A percentile compares a stretch with the other conserved stretches of the same genome.
These are phyloP conservation scores for Middelhovenomyces tepae DNA, from an alignment of 805 yeast genomes.

Conservation along the genomic window DNA sequence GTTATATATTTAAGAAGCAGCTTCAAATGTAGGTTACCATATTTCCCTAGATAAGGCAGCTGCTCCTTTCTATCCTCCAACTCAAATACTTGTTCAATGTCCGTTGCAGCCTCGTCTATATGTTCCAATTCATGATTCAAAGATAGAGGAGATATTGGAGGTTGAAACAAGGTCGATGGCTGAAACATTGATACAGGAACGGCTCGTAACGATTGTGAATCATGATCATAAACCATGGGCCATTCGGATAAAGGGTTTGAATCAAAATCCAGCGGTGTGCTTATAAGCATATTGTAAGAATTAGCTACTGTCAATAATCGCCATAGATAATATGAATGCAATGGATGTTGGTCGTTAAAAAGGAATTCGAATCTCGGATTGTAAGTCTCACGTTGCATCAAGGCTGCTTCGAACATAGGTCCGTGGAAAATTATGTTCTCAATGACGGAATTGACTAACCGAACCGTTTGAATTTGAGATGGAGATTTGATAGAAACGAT, in stretches of 20 bases:
- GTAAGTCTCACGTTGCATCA: conserved; percentile 18
- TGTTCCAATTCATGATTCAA: conserved; percentile 4
- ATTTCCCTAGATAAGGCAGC: conserved; percentile 15
- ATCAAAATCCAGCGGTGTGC: too few relatives aligned
- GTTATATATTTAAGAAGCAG: conserved; percentile 20
- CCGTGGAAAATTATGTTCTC: conserved; percentile 20
- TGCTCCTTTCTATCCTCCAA: too few relatives aligned
- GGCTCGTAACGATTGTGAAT: too few relatives aligned
- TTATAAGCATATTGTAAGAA: too few relatives aligned
- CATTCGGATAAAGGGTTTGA: too few relatives aligned
- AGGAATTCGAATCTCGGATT: conserved; percentile 22
- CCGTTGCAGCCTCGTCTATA: conserved; percentile 6
- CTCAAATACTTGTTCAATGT: too few relatives aligned
- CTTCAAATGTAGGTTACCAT: conserved; percentile 14
- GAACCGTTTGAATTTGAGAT: too few relatives aligned
- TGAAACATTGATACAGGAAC: too few relatives aligned
- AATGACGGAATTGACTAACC: conserved; percentile 17
- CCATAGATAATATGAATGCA: conserved; percentile 22
- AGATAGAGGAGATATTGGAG: conserved; percentile 8
- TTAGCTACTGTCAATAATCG: conserved; percentile 16
- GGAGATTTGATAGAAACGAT: too few relatives aligned
- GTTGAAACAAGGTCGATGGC: too few relatives aligned
- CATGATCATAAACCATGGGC: too few relatives aligned
- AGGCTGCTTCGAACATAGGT: conserved; percentile 19
- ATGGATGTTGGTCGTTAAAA: conserved; percentile 13